Evolutionary conservation across 1,284 basidiomycete species (phyloP).

Genomic region (Megacollybia platyphylla): DNA sequence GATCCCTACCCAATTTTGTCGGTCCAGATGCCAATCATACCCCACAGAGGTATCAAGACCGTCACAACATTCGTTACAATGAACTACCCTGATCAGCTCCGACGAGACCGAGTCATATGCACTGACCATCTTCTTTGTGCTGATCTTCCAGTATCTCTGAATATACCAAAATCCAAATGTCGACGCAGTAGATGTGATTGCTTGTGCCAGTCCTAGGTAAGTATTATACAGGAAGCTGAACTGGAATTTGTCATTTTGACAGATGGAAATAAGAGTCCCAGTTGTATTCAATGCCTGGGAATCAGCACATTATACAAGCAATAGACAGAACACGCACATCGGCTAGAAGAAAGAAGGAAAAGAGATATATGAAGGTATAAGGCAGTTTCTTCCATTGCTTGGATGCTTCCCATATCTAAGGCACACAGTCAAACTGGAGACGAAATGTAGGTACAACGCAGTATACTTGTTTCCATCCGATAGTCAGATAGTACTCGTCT

Average conservation of each 20-base stretch:
- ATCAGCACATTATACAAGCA: not conserved
- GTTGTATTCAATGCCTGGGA: constrained; percentile 66
- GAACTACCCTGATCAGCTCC: constrained; percentile 30
- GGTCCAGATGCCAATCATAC: constrained; percentile 80
- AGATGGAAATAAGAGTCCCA: constrained; percentile 61
- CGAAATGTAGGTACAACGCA: not conserved
- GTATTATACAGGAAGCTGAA: constrained; percentile 64
- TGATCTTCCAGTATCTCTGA: constrained; percentile 64
- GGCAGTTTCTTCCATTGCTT: constrained; percentile 64
- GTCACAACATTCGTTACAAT: constrained; percentile 67
- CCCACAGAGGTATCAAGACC: constrained; percentile 73
- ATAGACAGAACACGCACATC: constrained; percentile 29
- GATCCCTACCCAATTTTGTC: constrained; percentile 46
- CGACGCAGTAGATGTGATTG: constrained; percentile 45
- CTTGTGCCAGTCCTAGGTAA: constrained; percentile 64
- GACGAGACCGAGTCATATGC: not conserved
- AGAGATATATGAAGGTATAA: constrained; percentile 65
- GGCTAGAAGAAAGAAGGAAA: constrained; percentile 67
- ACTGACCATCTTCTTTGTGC: constrained; percentile 64
- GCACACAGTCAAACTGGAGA: not conserved
- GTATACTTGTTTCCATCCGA: constrained; percentile 69
- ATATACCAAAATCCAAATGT: constrained; percentile 60
- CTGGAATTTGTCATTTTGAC: constrained; percentile 71
- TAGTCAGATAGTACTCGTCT: constrained; percentile 57
- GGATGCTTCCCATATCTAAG: constrained; percentile 54